Evolutionary conservation across 2,329 filamentous ascomycete genomes (phyloP).

Genomic region (Coniella vitis): DNA sequence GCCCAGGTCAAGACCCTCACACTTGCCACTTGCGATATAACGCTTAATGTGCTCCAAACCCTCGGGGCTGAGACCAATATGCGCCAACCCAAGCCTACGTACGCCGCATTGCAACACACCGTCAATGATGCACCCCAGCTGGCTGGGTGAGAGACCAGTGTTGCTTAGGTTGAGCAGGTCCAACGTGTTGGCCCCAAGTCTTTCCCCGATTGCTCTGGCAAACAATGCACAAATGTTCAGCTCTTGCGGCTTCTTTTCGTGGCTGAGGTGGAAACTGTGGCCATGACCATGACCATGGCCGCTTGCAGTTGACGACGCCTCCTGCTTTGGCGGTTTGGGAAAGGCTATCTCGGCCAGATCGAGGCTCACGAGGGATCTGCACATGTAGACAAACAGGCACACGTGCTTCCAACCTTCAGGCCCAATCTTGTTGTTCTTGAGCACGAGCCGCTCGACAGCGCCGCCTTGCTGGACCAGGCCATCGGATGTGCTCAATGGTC

Average conservation of each 20-base stretch:
- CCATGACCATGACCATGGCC: conserved; percentile 19
- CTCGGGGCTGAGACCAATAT: conserved; percentile 68
- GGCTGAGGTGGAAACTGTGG: conserved; percentile 24
- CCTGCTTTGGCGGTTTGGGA: conserved; percentile 35
- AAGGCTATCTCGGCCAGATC: conserved; percentile 84
- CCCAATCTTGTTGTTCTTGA: conserved; percentile 90
- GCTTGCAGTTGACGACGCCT: conserved; percentile 8
- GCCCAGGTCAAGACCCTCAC: conserved; percentile 82
- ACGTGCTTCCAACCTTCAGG: conserved; percentile 87
- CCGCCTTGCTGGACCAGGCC: conserved; percentile 50
- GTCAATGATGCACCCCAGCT: conserved; percentile 72
- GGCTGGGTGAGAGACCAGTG: conserved; percentile 63
- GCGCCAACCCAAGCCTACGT: conserved; percentile 72
- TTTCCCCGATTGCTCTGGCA: conserved; percentile 67
- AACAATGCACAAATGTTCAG: conserved; percentile 60
- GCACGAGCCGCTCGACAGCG: conserved; percentile 75
- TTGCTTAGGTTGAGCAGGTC: conserved; percentile 80
- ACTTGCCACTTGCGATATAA: conserved; percentile 69
- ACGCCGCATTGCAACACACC: conserved; percentile 74
- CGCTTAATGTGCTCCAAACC: conserved; percentile 69
- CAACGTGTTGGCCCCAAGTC: conserved; percentile 67
- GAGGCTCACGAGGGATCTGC: conserved; percentile 74
- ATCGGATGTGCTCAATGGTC: conserved; percentile 30
- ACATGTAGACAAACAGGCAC: conserved; percentile 84
- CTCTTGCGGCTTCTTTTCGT: conserved; percentile 2